A percentile compares a stretch with the other conserved stretches of the same genome.
These are phyloP conservation scores for Populus hybrid DNA, from an alignment of 441 rosid genomes.

Conservation along the genomic window DNA sequence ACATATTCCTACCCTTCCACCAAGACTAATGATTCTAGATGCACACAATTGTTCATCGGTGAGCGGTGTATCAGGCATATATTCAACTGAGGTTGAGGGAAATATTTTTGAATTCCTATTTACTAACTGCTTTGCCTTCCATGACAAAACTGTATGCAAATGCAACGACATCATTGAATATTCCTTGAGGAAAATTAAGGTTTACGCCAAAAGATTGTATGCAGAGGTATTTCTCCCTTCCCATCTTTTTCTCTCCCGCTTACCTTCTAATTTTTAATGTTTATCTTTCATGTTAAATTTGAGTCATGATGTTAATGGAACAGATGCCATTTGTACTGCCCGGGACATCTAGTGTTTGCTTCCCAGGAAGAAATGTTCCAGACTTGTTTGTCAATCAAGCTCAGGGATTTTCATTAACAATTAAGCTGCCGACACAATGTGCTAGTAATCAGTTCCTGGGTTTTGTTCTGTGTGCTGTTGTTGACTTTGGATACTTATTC, in stretches of 20 bases:
- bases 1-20: slow-evolving; percentile 8
- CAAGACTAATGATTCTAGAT: not conserved
- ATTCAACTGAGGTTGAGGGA: not conserved
- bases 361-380: slow-evolving; percentile 16
- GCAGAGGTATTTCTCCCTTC: not conserved
- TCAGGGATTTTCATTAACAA: slow-evolving; percentile 6
- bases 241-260: not conserved
- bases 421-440: slow-evolving; percentile 7
- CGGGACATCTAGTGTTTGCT: not conserved
- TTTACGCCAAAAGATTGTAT: not conserved
- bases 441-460: slow-evolving; percentile 3
- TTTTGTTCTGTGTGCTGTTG: slow-evolving; percentile 3
- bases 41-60: slow-evolving; percentile 2
- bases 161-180: not conserved
- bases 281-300: too few species aligned
- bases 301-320: not conserved
- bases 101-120: not conserved
- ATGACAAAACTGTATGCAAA: not conserved
- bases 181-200: not conserved
- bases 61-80: not conserved
- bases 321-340: not conserved
- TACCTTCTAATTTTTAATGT: too few species aligned
- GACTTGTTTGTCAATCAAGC: slow-evolving; percentile 17
- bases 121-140: slow-evolving; percentile 4
- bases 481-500: not conserved